phyloP scores from a whole-genome alignment of 2,329 filamentous ascomycete genomes.

The Bipolaris zeicola region DNA sequence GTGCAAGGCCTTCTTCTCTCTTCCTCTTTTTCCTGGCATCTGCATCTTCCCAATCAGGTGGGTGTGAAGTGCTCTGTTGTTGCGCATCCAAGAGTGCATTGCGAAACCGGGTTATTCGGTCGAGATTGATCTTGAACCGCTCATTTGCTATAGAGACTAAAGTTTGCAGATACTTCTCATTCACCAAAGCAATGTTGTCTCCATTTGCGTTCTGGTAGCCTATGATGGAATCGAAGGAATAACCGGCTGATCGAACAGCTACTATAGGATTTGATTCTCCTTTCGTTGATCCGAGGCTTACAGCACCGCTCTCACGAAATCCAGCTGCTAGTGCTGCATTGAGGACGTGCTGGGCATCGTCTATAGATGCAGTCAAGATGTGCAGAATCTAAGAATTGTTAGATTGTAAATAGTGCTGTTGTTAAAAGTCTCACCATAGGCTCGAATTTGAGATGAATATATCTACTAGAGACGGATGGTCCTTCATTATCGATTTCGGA shows the following conservation, averaged over 20 bases:
- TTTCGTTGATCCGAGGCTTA: slow-evolving; percentile 61
- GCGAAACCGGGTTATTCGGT: slow-evolving; percentile 70
- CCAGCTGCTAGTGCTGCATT: slow-evolving; percentile 78
- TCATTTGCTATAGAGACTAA: slow-evolving; percentile 75
- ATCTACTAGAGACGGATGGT: slow-evolving; percentile 45
- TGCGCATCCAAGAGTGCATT: slow-evolving; percentile 52
- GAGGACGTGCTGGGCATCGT: slow-evolving; percentile 76
- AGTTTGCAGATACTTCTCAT: slow-evolving; percentile 68
- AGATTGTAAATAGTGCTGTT: slow-evolving; percentile 18
- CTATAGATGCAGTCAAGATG: slow-evolving; percentile 75
- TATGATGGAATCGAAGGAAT: slow-evolving; percentile 81
- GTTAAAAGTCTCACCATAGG: slow-evolving; percentile 72
- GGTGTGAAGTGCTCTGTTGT: neutral
- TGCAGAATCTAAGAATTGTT: slow-evolving; percentile 75
- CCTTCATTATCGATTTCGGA: slow-evolving; percentile 1
- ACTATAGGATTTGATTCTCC: slow-evolving; percentile 71
- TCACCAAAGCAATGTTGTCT: slow-evolving; percentile 58
- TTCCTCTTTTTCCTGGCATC: slow-evolving; percentile 48
- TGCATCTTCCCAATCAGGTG: slow-evolving; percentile 50
- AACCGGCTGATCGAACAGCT: slow-evolving; percentile 80
- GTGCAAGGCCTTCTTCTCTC: slow-evolving; percentile 55
- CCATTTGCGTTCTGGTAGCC: slow-evolving; percentile 58
- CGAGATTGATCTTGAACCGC: slow-evolving; percentile 71
- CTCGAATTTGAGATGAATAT: slow-evolving; percentile 89
- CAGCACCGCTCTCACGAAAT: slow-evolving; percentile 87